phyloP scores from a whole-genome alignment of 2,329 filamentous ascomycete genomes.

The Colletotrichum cordylinicola region DNA sequence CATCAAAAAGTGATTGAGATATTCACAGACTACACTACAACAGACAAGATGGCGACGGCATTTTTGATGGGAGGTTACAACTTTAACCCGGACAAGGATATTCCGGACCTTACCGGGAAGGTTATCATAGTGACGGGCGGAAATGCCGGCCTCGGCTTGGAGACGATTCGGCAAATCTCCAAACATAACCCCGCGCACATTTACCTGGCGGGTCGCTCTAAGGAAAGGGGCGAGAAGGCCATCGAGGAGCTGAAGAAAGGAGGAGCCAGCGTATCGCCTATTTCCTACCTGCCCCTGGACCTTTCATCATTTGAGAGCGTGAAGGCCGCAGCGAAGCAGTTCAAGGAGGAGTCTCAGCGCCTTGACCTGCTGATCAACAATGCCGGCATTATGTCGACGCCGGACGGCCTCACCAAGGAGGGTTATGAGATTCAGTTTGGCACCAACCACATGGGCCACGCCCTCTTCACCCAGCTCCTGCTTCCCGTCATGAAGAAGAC shows the following conservation, averaged over 20 bases:
- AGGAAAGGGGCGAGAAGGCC: conserved; percentile 9
- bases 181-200: conserved; percentile 33
- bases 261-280: neutral
- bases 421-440: conserved; percentile 37
- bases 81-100: conserved; percentile 27
- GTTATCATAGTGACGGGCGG: conserved; percentile 43
- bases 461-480: conserved; percentile 28
- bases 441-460: conserved; percentile 34
- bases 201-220: conserved; percentile 22
- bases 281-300: conserved; percentile 10
- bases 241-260: conserved; percentile 2
- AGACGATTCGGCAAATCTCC: conserved; percentile 41
- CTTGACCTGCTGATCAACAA: conserved; percentile 37
- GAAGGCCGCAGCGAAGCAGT: conserved; percentile 16
- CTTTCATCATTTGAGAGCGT: conserved; percentile 20
- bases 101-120: conserved; percentile 38
- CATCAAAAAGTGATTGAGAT: neutral
- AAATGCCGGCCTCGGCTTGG: conserved; percentile 45
- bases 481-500: conserved; percentile 27
- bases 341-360: conserved; percentile 10
- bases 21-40: neutral
- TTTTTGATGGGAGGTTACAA: conserved; percentile 6
- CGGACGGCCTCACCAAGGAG: conserved; percentile 29
- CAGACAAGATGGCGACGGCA: conserved; percentile 3
- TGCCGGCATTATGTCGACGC: conserved; percentile 30